These are phyloP conservation scores for Venustampulla echinocandica DNA, from an alignment of 495 filamentous ascomycete genomes.

Conservation along the genomic window DNA sequence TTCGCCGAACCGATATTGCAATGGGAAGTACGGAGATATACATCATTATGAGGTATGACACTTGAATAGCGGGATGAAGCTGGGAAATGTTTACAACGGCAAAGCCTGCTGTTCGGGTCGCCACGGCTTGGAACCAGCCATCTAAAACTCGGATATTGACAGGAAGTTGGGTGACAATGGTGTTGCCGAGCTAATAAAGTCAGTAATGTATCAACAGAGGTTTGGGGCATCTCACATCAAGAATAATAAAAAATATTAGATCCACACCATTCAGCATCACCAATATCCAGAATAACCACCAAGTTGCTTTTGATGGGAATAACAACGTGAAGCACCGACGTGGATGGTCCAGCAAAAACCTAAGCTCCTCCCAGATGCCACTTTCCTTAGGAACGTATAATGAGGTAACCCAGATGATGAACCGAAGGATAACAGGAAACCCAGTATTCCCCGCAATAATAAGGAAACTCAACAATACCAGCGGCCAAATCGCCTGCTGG, in stretches of 20 bases:
- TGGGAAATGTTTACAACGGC: conserved; percentile 63
- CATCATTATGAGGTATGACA: conserved; percentile 98
- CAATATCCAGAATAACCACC: conserved; percentile 91
- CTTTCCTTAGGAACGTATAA: conserved; percentile 48
- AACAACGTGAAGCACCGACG: conserved; percentile 90
- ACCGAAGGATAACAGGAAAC: conserved; percentile 86
- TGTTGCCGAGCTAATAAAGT: conserved; percentile 53
- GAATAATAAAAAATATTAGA: conserved; percentile 77
- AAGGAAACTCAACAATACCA: conserved; percentile 68
- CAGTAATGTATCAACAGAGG: not conserved
- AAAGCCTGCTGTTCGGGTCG: conserved; percentile 84
- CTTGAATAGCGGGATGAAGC: conserved; percentile 85
- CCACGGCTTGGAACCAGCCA: conserved; percentile 79
- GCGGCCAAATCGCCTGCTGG: conserved; percentile 59
- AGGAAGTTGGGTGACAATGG: conserved; percentile 50
- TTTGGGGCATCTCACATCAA: conserved; percentile 56
- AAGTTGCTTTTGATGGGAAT: conserved; percentile 83
- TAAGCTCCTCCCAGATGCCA: conserved; percentile 75
- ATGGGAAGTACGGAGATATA: conserved; percentile 97
- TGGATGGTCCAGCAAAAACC: conserved; percentile 87
- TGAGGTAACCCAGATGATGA: conserved; percentile 73
- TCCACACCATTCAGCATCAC: conserved; percentile 73
- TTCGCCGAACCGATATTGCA: conserved; percentile 84
- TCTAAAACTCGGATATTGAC: conserved; percentile 66
- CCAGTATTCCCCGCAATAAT: conserved; percentile 92